Percentiles rank a stretch among this genome's conserved stretches.
These are phyloP conservation scores for Quercus phellos DNA, from an alignment of 331 rosid species.

Conservation along the genomic window DNA sequence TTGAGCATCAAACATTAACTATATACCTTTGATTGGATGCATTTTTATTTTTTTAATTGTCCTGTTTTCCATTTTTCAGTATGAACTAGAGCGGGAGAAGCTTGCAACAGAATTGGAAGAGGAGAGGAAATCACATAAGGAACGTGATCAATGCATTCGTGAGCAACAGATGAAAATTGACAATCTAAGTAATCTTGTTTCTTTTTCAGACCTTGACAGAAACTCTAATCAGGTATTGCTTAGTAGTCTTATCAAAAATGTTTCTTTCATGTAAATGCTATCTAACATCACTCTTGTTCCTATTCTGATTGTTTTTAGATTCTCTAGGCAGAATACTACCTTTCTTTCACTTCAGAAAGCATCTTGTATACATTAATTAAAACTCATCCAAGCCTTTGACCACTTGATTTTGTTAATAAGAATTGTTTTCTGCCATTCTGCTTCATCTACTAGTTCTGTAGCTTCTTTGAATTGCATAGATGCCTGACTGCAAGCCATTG, in stretches of 20 bases:
- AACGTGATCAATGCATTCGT: slow-evolving; percentile 51
- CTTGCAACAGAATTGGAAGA: slow-evolving; percentile 76
- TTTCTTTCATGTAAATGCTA: background rate
- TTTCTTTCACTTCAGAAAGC: background rate
- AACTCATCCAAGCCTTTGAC: background rate
- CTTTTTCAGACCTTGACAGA: slow-evolving; percentile 41
- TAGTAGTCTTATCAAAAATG: background rate
- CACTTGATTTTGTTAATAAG: background rate
- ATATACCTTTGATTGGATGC: background rate
- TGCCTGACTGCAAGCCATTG: background rate
- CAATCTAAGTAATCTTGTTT: slow-evolving; percentile 38
- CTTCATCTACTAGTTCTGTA: background rate
- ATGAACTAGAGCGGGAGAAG: slow-evolving; percentile 82
- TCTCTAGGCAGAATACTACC: background rate
- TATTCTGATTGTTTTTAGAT: background rate
- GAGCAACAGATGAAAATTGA: slow-evolving; percentile 62
- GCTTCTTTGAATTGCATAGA: background rate
- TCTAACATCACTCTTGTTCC: background rate
- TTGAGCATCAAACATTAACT: slow-evolving; percentile 9
- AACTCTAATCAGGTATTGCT: slow-evolving; percentile 55
- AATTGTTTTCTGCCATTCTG: background rate
- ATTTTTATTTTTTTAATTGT: slow-evolving; percentile 3
- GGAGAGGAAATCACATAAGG: slow-evolving; percentile 67
- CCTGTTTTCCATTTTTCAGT: slow-evolving; percentile 43
- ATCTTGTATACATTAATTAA: background rate